Base-by-base conservation (phyloP, 345 rosid genomes). In the Linum usitatissimum region DNA sequence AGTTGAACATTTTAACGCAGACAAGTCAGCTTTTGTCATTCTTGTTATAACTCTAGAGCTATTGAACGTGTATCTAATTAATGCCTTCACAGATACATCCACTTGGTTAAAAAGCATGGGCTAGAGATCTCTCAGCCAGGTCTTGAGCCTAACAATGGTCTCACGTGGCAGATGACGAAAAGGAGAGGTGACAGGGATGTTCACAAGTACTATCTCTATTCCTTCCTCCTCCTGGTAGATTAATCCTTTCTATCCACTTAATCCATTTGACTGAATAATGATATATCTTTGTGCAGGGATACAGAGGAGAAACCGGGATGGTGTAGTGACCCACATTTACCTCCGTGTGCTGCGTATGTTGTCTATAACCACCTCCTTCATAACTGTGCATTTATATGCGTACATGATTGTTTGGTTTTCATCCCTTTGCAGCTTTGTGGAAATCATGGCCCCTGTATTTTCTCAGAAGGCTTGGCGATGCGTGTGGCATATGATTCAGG, bases 381-480 rank as follows among this genome's bases (percentile, higher is more conserved):
- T 2, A 19, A 18, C 30, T 13, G 9, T 38, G 13, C 2, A 57
- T 42, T 5, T 61, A n/a, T 6, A 6, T 18, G 34, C 34, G 30
- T 65, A n/a, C 30, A 42, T 38, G 49, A 56, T 30, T 36, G 53
- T 58, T 13, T 5, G 19, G 60, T 15, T 55, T 69, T 48, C n/a
- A 14, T 59, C n/a, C 68, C 71, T 74, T 74, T 70, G 78, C 81
- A 91, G 98, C 53, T 91, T 91, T 79, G 98, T 91, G 77, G 98
- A 88, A 80, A 91, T 91, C 64, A 91, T 88, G 98, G 98, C 98
- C n/a, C 98, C 98, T 12, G 98, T 91, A 42, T 88, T 91, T 74
- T 86, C 96, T 60, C 78, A 71, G 55, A 88, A 88, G 70, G 96
- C 95, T 68, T 91, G 98, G 96, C 87, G 90, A 39, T 91, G 98